These are phyloP conservation scores for Solanum hybrid DNA, from an alignment of 305 asterid species.

Conservation along the genomic window DNA sequence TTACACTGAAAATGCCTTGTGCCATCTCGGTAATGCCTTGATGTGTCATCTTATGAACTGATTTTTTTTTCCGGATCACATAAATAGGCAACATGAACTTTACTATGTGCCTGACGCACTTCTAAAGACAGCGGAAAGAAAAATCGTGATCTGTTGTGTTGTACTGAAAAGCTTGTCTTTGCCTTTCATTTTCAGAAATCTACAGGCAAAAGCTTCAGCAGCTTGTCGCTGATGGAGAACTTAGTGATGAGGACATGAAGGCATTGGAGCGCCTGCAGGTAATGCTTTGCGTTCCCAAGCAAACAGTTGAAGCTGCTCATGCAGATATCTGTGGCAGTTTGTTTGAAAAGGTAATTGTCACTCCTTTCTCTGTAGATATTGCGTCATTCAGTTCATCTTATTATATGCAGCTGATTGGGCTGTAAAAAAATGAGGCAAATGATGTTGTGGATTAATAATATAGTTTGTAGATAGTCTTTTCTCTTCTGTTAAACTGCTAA, in stretches of 20 bases:
- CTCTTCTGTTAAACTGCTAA: background rate
- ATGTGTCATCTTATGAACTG: background rate
- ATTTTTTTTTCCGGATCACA: background rate
- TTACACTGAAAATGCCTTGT: background rate
- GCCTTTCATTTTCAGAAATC: slow-evolving; percentile 37
- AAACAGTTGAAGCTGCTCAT: slow-evolving; percentile 87
- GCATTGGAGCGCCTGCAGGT: slow-evolving; percentile 75
- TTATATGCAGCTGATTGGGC: slow-evolving; percentile 1
- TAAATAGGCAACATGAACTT: background rate
- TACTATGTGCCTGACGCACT: background rate
- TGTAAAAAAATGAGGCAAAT: background rate
- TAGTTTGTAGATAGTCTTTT: background rate
- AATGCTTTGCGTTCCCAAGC: slow-evolving; percentile 83
- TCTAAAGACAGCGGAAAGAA: background rate
- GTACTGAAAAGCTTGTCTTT: background rate
- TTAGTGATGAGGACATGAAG: slow-evolving; percentile 73
- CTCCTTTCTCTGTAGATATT: slow-evolving; percentile 1
- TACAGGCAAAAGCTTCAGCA: slow-evolving; percentile 84
- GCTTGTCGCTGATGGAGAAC: slow-evolving; percentile 72
- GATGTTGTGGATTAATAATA: background rate
- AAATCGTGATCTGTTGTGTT: background rate
- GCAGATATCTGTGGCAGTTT: slow-evolving; percentile 87
- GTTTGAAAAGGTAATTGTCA: slow-evolving; percentile 74
- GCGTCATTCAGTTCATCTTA: background rate
- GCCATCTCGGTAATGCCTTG: background rate